phyloP scores from a whole-genome alignment of 176 grass and related monocot genomes.

The Ananas comosus region DNA sequence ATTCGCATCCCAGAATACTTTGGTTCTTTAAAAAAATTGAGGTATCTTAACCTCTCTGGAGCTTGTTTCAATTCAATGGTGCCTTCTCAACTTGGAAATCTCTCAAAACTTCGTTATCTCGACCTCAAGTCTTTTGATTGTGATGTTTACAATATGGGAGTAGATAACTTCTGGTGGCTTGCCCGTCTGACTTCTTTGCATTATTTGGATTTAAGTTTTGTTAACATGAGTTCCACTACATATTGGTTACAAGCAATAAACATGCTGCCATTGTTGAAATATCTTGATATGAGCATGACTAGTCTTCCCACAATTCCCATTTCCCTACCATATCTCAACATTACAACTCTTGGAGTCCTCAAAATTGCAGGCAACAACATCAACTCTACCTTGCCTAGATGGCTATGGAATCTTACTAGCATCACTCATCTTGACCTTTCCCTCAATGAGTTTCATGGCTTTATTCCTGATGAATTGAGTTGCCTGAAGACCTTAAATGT shows the following conservation, averaged over 20 bases:
- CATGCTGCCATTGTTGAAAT: conserved; percentile 16
- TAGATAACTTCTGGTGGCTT: conserved; percentile 7
- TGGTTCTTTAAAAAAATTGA: conserved; percentile 17
- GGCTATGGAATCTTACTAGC: not conserved
- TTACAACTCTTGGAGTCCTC: not conserved
- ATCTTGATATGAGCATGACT: not conserved
- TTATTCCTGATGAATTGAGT: conserved; percentile 1
- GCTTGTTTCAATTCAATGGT: not conserved
- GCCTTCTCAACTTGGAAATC: conserved; percentile 35
- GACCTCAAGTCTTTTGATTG: not conserved
- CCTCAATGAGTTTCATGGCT: not conserved
- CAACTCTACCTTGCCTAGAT: not conserved
- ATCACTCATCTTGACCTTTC: not conserved
- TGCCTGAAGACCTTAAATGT: conserved; percentile 8
- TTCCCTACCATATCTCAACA: not conserved
- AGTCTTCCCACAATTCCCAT: not conserved
- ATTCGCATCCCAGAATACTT: conserved; percentile 6
- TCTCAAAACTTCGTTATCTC: conserved; percentile 16
- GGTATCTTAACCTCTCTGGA: conserved; percentile 17
- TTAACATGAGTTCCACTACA: not conserved
- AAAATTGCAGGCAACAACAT: no score
- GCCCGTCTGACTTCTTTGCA: conserved; percentile 3
- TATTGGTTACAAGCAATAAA: not conserved
- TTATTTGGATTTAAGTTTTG: not conserved
- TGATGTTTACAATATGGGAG: not conserved